Percentiles rank a stretch among this genome's conserved stretches.
Conservation (phyloP, 73 alveolate genomes). For the Blepharisma japonicum region DNA sequence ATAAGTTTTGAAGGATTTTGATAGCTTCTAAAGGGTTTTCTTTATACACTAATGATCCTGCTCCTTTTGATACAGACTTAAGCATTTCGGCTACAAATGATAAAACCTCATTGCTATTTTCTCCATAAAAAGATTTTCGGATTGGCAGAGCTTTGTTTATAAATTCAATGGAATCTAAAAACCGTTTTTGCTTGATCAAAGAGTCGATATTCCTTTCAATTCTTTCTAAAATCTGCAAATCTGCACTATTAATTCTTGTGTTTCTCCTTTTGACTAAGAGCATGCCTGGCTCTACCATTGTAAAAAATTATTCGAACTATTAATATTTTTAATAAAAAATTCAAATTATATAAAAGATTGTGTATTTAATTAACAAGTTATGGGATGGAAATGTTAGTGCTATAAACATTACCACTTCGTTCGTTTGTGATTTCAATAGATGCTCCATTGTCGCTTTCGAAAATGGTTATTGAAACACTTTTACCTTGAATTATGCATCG, state of each 20-base stretch:
- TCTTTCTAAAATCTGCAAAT: conserved; percentile 13
- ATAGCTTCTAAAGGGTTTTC: background rate
- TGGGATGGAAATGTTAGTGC: no score
- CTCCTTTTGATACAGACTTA: background rate
- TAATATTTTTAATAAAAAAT: no score
- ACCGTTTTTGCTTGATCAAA: background rate
- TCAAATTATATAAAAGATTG: no score
- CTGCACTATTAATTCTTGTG: background rate
- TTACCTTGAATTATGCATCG: no score
- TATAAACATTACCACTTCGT: no score
- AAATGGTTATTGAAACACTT: no score
- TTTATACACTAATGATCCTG: background rate
- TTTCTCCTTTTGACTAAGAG: no score
- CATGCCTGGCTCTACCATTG: no score
- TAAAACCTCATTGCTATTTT: background rate
- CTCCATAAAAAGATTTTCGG: background rate
- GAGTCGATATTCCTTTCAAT: conserved; percentile 9
- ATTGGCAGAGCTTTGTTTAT: conserved; percentile 2
- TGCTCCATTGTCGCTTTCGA: no score
- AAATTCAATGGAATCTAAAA: background rate
- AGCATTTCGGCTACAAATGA: background rate
- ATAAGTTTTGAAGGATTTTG: background rate
- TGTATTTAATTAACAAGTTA: no score
- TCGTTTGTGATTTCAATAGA: no score
- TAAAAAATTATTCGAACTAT: no score